phyloP scores from a whole-genome alignment of 2,329 filamentous ascomycete species.

The Dactylellina drechsleri region DNA sequence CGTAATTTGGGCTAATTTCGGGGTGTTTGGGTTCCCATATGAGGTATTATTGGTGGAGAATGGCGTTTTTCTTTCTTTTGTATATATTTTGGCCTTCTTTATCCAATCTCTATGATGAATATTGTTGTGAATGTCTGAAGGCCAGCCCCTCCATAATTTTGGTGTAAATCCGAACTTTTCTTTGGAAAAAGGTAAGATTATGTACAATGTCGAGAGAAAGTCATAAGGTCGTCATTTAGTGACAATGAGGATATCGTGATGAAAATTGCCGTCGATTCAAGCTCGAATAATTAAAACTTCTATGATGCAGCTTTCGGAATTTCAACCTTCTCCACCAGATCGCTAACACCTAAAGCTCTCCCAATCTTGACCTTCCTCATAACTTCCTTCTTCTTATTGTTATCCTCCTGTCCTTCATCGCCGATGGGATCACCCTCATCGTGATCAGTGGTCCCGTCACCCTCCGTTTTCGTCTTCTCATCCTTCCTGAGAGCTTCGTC shows the following conservation, averaged over 20 bases:
- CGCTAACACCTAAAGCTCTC: conserved; percentile 56
- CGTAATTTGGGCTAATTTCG: conserved; percentile 2
- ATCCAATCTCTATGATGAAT: not conserved
- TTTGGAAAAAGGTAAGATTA: conserved; percentile 5
- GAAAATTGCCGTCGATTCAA: not conserved
- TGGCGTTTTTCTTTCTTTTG: conserved; percentile 19
- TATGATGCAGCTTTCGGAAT: conserved; percentile 43
- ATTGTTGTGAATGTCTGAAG: not conserved
- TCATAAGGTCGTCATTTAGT: not conserved
- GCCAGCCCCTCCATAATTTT: not conserved
- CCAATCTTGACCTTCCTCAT: conserved; percentile 70
- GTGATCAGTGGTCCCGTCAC: conserved; percentile 60
- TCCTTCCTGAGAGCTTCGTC: conserved; percentile 49
- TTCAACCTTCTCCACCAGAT: conserved; percentile 57
- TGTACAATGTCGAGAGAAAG: not conserved
- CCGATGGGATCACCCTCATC: conserved; percentile 61
- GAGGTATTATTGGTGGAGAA: conserved; percentile 16
- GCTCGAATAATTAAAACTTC: not conserved
- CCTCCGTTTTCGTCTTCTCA: conserved; percentile 61
- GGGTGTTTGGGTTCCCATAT: conserved; percentile 13
- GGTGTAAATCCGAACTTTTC: conserved; percentile 8
- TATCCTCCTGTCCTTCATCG: conserved; percentile 64
- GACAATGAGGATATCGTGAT: not conserved
- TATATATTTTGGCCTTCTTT: conserved; percentile 3
- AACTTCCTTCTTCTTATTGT: conserved; percentile 61